Percentiles rank a stretch among this genome's conserved stretches.
These are phyloP conservation scores for Cyanodermella asteris DNA, from an alignment of 2,329 filamentous ascomycete species.

Conservation along the genomic window DNA sequence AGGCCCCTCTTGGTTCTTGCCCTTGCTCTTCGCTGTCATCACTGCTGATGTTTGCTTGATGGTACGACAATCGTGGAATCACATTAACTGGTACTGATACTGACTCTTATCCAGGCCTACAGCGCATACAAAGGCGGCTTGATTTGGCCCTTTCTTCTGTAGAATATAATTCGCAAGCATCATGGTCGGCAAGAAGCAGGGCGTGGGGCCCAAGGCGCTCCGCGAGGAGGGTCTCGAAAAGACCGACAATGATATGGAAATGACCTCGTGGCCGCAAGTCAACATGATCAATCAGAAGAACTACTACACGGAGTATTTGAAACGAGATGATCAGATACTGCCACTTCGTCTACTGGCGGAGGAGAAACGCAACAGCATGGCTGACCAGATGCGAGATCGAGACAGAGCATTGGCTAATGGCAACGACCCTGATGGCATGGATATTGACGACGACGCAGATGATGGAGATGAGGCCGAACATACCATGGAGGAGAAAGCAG, in stretches of 20 bases:
- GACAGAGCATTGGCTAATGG: slow-evolving; percentile 65
- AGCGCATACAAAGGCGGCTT: neutral
- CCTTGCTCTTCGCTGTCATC: too few species aligned
- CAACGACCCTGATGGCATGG: slow-evolving; percentile 40
- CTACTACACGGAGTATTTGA: slow-evolving; percentile 98
- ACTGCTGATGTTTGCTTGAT: too few species aligned
- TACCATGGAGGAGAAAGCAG: slow-evolving; percentile 28
- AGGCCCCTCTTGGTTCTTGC: too few species aligned
- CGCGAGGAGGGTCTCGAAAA: slow-evolving; percentile 57
- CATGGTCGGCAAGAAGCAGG: slow-evolving; percentile 47
- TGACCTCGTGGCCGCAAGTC: slow-evolving; percentile 82
- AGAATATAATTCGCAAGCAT: too few species aligned
- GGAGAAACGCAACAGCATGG: slow-evolving; percentile 60
- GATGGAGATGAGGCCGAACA: slow-evolving; percentile 19
- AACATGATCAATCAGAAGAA: slow-evolving; percentile 97
- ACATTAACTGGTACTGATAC: neutral
- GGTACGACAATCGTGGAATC: too few species aligned
- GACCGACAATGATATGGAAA: slow-evolving; percentile 95
- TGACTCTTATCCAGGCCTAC: neutral
- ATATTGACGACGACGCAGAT: slow-evolving; percentile 29
- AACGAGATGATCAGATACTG: slow-evolving; percentile 89
- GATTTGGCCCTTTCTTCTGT: too few species aligned
- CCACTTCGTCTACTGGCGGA: slow-evolving; percentile 75
- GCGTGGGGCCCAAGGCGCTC: slow-evolving; percentile 36
- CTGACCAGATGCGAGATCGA: slow-evolving; percentile 68